These are phyloP conservation scores for Orbilia quercus DNA, from an alignment of 2,329 filamentous ascomycete species.

Conservation along the genomic window DNA sequence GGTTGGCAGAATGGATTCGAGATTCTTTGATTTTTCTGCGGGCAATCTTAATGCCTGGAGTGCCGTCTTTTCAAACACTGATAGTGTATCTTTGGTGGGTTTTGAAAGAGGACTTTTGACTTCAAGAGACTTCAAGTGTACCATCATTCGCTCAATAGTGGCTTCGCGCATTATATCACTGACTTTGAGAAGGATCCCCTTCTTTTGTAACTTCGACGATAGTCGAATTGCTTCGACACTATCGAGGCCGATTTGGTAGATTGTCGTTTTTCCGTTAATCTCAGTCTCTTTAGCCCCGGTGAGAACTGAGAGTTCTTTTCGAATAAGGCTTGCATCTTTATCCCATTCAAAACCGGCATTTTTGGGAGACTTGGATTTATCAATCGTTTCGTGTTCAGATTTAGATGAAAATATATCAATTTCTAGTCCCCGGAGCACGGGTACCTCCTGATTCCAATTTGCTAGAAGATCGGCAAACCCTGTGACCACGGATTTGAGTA, in stretches of 20 bases:
- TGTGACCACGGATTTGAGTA: conserved; percentile 65
- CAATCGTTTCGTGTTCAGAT: background rate
- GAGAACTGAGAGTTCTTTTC: conserved; percentile 73
- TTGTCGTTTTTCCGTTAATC: conserved; percentile 71
- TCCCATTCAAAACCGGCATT: conserved; percentile 71
- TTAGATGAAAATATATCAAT: conserved; percentile 4
- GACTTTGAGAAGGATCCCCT: conserved; percentile 73
- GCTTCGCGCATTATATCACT: conserved; percentile 80
- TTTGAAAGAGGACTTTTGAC: background rate
- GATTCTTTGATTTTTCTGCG: conserved; percentile 57
- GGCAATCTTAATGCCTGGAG: conserved; percentile 31
- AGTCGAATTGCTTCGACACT: conserved; percentile 92
- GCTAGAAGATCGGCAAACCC: conserved; percentile 60
- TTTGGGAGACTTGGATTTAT: conserved; percentile 4
- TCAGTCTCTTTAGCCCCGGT: conserved; percentile 68
- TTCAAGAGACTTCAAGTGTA: conserved; percentile 55
- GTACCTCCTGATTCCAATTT: conserved; percentile 38
- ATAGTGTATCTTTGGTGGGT: conserved; percentile 1
- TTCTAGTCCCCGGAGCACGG: conserved; percentile 14
- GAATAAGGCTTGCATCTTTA: conserved; percentile 67
- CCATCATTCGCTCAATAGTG: conserved; percentile 73
- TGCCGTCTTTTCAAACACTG: conserved; percentile 55
- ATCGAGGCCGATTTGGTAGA: conserved; percentile 87
- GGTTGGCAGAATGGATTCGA: conserved; percentile 75
- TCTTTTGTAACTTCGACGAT: conserved; percentile 75